These are phyloP conservation scores for Moricandia moricandioides DNA, from an alignment of 345 rosid species.

Conservation along the genomic window DNA sequence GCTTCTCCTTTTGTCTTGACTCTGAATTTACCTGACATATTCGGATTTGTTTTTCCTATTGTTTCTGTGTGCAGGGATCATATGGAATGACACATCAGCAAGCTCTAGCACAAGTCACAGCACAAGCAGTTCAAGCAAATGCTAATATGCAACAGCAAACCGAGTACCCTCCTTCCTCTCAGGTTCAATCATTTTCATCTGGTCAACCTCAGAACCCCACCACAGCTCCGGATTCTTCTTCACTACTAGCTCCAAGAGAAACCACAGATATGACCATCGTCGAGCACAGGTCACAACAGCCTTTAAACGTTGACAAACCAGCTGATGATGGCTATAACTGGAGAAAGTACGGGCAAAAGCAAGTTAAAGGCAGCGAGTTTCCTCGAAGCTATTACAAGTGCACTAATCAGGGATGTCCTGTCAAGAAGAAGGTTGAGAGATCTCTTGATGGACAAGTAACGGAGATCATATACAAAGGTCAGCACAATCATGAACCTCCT, in stretches of 20 bases:
- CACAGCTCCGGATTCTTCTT: conserved; percentile 32
- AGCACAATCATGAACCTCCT: conserved; percentile 74
- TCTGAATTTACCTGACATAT: no score
- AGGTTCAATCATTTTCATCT: conserved; percentile 25
- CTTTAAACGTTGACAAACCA: conserved; percentile 56
- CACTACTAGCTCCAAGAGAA: conserved; percentile 17
- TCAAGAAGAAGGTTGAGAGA: conserved; percentile 85
- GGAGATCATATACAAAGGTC: conserved; percentile 85
- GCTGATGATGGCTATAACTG: conserved; percentile 77
- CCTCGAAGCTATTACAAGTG: conserved; percentile 94
- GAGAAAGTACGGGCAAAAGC: conserved; percentile 94
- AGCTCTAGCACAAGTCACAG: conserved; percentile 80
- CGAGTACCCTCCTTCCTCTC: conserved; percentile 39
- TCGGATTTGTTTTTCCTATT: not conserved
- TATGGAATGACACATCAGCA: conserved; percentile 87
- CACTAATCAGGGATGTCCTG: conserved; percentile 66
- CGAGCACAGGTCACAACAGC: conserved; percentile 50
- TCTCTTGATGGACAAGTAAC: conserved; percentile 79
- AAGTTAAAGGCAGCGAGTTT: conserved; percentile 83
- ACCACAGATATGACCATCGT: conserved; percentile 40
- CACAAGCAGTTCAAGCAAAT: conserved; percentile 61
- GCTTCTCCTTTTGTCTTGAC: not conserved
- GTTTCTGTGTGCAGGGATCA: conserved; percentile 48
- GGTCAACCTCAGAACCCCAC: conserved; percentile 26
- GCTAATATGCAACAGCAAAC: conserved; percentile 42